phyloP scores from a whole-genome alignment of 148 eudicot species.

The Camellia sinensis region DNA sequence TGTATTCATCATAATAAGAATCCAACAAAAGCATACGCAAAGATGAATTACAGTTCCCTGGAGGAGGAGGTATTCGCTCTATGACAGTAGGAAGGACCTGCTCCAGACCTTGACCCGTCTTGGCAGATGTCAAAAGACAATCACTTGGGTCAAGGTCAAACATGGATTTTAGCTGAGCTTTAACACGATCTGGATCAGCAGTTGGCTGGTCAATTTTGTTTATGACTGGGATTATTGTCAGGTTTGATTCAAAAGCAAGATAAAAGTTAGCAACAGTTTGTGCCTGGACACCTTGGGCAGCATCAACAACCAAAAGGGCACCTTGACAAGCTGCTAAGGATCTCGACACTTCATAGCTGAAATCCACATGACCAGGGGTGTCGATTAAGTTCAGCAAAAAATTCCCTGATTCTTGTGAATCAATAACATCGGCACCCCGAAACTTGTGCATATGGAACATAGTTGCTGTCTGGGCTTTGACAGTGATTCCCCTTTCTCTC shows the following conservation, averaged over 20 bases:
- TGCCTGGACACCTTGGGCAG: constrained; percentile 99
- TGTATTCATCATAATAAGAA: constrained; percentile 95
- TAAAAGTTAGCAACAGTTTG: constrained; percentile 99
- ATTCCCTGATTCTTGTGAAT: constrained; percentile 24
- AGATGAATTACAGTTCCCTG: constrained; percentile 54
- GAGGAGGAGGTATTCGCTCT: constrained; percentile 87
- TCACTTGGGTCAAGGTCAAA: constrained; percentile 85
- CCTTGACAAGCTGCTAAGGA: constrained; percentile 99
- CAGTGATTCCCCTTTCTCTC: constrained; percentile 98
- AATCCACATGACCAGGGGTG: constrained; percentile 99
- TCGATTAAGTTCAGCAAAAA: constrained; percentile 78
- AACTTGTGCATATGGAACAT: constrained; percentile 67
- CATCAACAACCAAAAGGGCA: constrained; percentile 93
- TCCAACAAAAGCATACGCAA: constrained; percentile 93
- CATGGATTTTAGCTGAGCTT: constrained; percentile 86
- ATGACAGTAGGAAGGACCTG: constrained; percentile 90
- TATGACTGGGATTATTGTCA: constrained; percentile 82
- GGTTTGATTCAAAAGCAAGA: constrained; percentile 89
- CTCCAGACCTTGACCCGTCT: constrained; percentile 93
- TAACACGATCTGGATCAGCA: constrained; percentile 92
- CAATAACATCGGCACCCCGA: constrained; percentile 25
- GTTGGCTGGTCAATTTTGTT: constrained; percentile 98
- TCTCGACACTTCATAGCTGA: constrained; percentile 98
- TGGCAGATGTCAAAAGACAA: constrained; percentile 88
- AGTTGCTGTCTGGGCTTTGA: constrained; percentile 98